phyloP scores from a whole-genome alignment of 495 filamentous ascomycete genomes.

The Mytilinidion resinicola region DNA sequence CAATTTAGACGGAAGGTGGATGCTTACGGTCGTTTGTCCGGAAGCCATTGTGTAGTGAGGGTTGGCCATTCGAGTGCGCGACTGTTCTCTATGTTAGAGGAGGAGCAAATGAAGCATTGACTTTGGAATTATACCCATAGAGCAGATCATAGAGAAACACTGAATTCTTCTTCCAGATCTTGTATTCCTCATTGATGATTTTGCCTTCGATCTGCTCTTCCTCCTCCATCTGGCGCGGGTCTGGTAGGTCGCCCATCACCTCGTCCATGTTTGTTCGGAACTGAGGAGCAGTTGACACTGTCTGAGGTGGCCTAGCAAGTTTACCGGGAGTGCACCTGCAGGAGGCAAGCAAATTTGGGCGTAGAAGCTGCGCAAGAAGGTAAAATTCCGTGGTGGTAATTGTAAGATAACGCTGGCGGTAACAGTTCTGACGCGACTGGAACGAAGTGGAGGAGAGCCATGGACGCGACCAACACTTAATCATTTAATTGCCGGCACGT shows the following conservation, averaged over 20 bases:
- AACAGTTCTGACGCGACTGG: too few species aligned
- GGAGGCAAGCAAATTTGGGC: not conserved
- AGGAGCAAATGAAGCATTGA: not conserved
- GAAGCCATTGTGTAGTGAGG: slow-evolving; percentile 95
- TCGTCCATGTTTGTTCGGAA: slow-evolving; percentile 14
- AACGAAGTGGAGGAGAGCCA: too few species aligned
- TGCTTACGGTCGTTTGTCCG: slow-evolving; percentile 78
- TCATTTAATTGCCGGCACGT: not conserved
- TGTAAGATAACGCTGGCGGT: too few species aligned
- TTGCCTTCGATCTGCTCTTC: slow-evolving; percentile 73
- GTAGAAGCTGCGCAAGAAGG: not conserved
- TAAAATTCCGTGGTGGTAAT: too few species aligned
- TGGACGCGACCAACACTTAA: not conserved
- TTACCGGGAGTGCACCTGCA: not conserved
- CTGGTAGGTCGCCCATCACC: not conserved
- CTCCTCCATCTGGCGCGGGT: slow-evolving; percentile 49
- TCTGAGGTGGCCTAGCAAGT: not conserved
- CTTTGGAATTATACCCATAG: slow-evolving; percentile 6
- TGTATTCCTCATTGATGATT: slow-evolving; percentile 98
- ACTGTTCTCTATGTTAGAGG: slow-evolving; percentile 40
- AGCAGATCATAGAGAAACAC: slow-evolving; percentile 98
- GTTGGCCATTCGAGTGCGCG: slow-evolving; percentile 97
- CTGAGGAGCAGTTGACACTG: slow-evolving; percentile 22
- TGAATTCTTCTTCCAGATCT: slow-evolving; percentile 99
- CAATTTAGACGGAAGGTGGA: not conserved